Conservation (phyloP, 805 yeast genomes). For the Yueomyces sp. region DNA sequence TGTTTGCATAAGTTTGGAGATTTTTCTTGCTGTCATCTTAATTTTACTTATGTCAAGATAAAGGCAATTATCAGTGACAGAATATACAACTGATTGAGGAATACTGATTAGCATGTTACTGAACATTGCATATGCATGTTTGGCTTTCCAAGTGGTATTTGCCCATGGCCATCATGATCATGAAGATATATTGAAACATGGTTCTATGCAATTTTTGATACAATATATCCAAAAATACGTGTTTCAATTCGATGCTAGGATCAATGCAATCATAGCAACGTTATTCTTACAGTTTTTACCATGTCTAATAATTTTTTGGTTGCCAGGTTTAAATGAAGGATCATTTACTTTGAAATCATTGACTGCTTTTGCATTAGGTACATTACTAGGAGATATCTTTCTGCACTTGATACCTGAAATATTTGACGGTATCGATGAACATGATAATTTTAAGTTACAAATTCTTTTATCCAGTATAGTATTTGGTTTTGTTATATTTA, state of each 20-base stretch:
- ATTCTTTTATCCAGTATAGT: conserved; percentile 43
- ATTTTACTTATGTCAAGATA: no score
- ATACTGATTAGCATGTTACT: no score
- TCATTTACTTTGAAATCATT: conserved; percentile 30
- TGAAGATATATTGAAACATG: not conserved
- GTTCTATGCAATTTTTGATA: not conserved
- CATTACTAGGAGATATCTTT: conserved; percentile 62
- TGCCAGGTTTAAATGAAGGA: conserved; percentile 32
- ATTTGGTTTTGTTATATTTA: conserved; percentile 46
- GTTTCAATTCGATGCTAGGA: conserved; percentile 30
- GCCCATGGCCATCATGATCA: not conserved
- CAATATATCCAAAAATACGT: conserved; percentile 5
- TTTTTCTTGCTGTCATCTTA: no score
- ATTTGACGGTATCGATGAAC: conserved; percentile 37
- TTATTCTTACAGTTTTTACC: conserved; percentile 55
- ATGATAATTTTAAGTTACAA: conserved; percentile 22
- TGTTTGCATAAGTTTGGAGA: no score
- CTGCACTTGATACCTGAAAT: conserved; percentile 61
- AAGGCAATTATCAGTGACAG: no score
- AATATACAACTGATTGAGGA: no score
- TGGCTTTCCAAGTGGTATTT: not conserved
- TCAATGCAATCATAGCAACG: conserved; percentile 52
- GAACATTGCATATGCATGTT: no score
- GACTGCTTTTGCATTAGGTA: conserved; percentile 67
- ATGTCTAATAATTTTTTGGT: conserved; percentile 37